These are phyloP conservation scores for Calonectria leucothoes DNA, from an alignment of 2,329 filamentous ascomycete species.

Conservation along the genomic window DNA sequence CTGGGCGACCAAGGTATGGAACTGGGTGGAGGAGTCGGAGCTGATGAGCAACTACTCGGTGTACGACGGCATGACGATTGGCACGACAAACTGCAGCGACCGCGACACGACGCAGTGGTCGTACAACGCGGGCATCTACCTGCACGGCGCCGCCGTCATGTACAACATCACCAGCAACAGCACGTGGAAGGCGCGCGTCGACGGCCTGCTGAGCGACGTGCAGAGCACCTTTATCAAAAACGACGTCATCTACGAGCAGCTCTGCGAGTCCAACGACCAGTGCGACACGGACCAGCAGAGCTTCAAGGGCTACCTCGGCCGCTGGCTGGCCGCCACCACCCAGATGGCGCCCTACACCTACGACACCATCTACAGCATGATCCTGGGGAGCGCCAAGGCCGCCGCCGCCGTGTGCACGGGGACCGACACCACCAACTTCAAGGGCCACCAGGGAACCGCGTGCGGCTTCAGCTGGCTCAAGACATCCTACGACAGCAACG, in stretches of 20 bases:
- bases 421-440: constrained; percentile 52
- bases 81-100: constrained; percentile 57
- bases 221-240: constrained; percentile 64
- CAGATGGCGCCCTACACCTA: constrained; percentile 66
- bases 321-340: constrained; percentile 70
- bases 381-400: constrained; percentile 61
- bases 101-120: constrained; percentile 73
- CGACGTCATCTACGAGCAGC: constrained; percentile 71
- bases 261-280: constrained; percentile 69
- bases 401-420: constrained; percentile 67
- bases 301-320: constrained; percentile 81
- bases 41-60: constrained; percentile 70
- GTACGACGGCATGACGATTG: constrained; percentile 61
- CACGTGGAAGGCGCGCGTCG: constrained; percentile 68
- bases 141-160: constrained; percentile 72
- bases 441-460: constrained; percentile 66
- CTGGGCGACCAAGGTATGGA: constrained; percentile 78
- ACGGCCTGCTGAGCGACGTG: constrained; percentile 66
- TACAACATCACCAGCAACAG: constrained; percentile 67
- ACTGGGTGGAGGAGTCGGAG: constrained; percentile 68
- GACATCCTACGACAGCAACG: constrained; percentile 66
- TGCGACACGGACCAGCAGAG: constrained; percentile 79
- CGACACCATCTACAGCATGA: constrained; percentile 60
- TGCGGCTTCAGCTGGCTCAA: constrained; percentile 76
- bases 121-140: constrained; percentile 75